Base-by-base conservation (phyloP, 164 flowering plant species). In the Euptelea pleiosperma region DNA sequence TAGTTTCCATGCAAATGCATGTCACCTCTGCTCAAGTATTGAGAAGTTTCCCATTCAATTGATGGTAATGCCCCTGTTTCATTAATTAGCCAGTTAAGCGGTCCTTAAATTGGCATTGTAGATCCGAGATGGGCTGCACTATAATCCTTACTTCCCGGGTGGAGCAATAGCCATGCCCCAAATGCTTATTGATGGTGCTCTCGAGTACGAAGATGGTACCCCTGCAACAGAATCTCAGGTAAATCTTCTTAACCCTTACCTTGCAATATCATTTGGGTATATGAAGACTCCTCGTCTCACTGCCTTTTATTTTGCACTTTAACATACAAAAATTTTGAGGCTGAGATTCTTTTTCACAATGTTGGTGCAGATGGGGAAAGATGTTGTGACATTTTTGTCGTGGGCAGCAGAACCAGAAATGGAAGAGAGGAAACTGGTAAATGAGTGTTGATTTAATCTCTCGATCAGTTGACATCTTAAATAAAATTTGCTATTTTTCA, bases 321-420 rank as follows among this genome's bases (percentile, higher is more conserved):
- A 30, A 41, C 57, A 1, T 26, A 6, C 25, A 29, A 59, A 34
- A 6, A 7, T 12, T 1, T 10, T 0, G 40, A 45, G 21, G 21
- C 31, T 57, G 33, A 28, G n/a, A 49, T 35, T 40, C 19, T 28
- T 40, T 58, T 22, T 52, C 52, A 19, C 45, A 41, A 28, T 39
- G 31, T 49, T 60, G 41, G 42, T 51, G 62, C 63, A 77, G 84
- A 79, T 79, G 84, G 80, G 80, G 28, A 80, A 80, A 65, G 84
- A 80, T 75, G 74, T 80, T 19, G 82, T 75, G 33, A 8, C 79
- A 53, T 80, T 77, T 57, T 67, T 80, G 70, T 66, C 82, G 9
- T 80, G 84, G 84, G 82, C 82, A 46, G 84, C 82, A 22, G 84
- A 80, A 70, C 84, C 80, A n/a, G 84, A 80, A 58, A 75, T 80